Evolutionary conservation across 352 stramenopile genomes (phyloP), one percentile per base, ranked within the genome.

Genomic region (Pseudoperonospora humuli): DNA sequence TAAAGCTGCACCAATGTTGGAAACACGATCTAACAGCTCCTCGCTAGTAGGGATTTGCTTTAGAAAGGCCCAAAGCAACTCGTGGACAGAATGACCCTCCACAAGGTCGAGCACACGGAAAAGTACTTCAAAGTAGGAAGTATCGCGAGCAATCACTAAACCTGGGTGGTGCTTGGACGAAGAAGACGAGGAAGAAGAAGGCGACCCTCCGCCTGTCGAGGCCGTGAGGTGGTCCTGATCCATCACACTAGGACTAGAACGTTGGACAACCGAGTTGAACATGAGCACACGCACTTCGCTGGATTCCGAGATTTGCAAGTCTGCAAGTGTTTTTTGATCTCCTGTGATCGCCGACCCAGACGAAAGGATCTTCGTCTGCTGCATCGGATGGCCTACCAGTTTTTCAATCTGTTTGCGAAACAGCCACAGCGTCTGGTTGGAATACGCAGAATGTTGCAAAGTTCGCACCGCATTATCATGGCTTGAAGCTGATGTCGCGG

Each of bases 301-400:
- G 10, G 64, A 67, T 40, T 92, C 79, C 4, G 63, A 75, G 10
- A 92, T 77, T n/a, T 75, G 51, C 19, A 94, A 58, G n/a, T 94
- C 79, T 21, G 69, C 65, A 2, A 92, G 54, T 18, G 79, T 90
- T 51, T 94, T 94, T 26, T 80, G 50, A 32, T 94, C 82, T 7
- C 79, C 79, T 13, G 74, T 76, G 15, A 94, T 61, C 1, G 77
- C 64, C 7, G 70, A 70, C 11, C 82, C 78, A 34, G 65, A 64
- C 15, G 60, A 82, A 1, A 94, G 56, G 7, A 94, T 78, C 45
- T 94, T 94, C 3, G 67, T 89, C 43, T 92, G 82, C 36, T 84
- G 67, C 47, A 86, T 67, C 1, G 82, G 74, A 45, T 94, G 82
- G 0, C 61, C 59, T 14, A 88, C 54, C 0, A 84, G 42, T 37